phyloP scores from a whole-genome alignment of 768 basidiomycete species.

The Pleurotus djamor region DNA sequence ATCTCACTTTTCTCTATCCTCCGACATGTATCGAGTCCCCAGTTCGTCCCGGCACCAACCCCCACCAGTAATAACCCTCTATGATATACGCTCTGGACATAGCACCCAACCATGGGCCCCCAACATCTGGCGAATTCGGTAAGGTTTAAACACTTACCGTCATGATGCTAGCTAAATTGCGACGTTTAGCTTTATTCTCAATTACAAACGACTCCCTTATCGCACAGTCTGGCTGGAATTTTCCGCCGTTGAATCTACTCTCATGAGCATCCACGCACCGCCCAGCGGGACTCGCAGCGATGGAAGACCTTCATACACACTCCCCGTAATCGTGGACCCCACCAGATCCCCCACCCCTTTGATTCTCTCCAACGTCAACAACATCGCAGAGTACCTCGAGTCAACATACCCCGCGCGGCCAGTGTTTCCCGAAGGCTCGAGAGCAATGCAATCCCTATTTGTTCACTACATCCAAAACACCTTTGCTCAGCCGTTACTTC shows the following conservation, averaged over 20 bases:
- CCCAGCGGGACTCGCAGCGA: constrained; percentile 53
- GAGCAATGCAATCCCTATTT: constrained; percentile 66
- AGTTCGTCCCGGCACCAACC: neutral
- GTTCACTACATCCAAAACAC: constrained; percentile 69
- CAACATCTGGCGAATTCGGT: constrained; percentile 75
- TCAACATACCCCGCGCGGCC: constrained; percentile 64
- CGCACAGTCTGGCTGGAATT: constrained; percentile 72
- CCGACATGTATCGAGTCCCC: neutral
- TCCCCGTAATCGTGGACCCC: constrained; percentile 69
- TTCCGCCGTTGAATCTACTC: constrained; percentile 60
- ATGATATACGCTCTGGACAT: constrained; percentile 57
- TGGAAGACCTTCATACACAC: constrained; percentile 61
- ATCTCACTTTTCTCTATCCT: neutral
- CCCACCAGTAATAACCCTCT: constrained; percentile 56
- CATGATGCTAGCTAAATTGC: neutral
- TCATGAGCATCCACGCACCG: constrained; percentile 57
- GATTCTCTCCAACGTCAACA: constrained; percentile 56
- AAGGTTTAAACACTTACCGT: constrained; percentile 5
- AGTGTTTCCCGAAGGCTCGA: constrained; percentile 68
- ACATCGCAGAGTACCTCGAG: constrained; percentile 75
- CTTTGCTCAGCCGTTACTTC: constrained; percentile 62
- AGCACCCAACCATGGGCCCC: constrained; percentile 74
- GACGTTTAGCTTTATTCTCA: constrained; percentile 60
- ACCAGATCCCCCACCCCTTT: constrained; percentile 44
- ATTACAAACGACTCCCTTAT: constrained; percentile 72